Base-by-base conservation (phyloP, 768 basidiomycete species). In the Termitomyces sp. region DNA sequence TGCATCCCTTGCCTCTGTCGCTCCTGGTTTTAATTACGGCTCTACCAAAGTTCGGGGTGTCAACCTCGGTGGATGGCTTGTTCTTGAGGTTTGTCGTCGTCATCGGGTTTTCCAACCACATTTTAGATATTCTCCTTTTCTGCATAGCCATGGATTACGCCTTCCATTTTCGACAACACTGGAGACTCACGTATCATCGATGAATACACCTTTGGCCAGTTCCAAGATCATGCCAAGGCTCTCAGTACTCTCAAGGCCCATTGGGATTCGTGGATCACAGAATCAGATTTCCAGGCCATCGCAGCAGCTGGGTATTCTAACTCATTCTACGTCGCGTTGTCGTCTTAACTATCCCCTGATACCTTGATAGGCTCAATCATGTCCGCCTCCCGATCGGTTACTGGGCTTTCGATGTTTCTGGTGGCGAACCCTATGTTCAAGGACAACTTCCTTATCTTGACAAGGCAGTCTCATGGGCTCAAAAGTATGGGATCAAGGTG, bases 371-470 rank as follows among this genome's bases (percentile, higher is more conserved):
- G 15, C 76, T 93, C 57, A 94, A 92, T 69, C 91, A 92, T 71
- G 88, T 94, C 59, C 85, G 92, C 50, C 68, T 94, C 42, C 92
- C 92, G 14, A 91, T 96, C 48, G 94, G 93, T 12, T 96, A 91
- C 72, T 96, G 92, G 92, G 92, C 90, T 1, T 93, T 88, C 67
- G 92, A 95, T 60, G 85, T 93, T 40, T 81, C 83, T 25, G 78
- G 79, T 12, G 91, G 91, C 5, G 89, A 94, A 67, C 93, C 92
- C 7, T 93, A 82, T 71, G 84, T 91, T 60, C 82, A 85, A 72
- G 91, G 91, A 12, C 91, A 92, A 70, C 75, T 89, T 38, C 80
- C 85, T 20, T 92, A 88, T 73, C 75, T 93, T 25, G 65, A 77
- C 63, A 81, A 85, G 45, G 91, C 90, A 8, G 80, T 90, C 49